Evolutionary conservation across 345 rosid genomes (phyloP).

Genomic region (Clausena lansium): DNA sequence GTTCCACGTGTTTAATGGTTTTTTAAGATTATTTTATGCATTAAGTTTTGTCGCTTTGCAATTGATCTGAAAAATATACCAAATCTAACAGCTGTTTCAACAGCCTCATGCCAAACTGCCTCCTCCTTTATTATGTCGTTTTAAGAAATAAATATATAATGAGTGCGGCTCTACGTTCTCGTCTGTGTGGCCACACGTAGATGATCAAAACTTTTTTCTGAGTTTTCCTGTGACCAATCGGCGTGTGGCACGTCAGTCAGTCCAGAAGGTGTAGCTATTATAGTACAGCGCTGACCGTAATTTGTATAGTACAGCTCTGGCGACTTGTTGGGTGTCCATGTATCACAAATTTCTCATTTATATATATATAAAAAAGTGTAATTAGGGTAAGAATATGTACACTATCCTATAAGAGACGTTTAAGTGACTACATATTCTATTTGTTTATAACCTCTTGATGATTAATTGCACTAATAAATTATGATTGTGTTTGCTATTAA

Average conservation of each 20-base stretch:
- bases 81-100: slow-evolving; percentile 5
- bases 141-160: too few relatives aligned
- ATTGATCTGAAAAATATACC: background rate
- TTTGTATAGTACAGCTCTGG: too few relatives aligned
- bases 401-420: too few relatives aligned
- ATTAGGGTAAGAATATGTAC: too few relatives aligned
- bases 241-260: background rate
- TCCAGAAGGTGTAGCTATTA: background rate
- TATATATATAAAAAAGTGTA: too few relatives aligned
- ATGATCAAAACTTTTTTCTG: background rate
- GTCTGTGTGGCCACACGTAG: background rate
- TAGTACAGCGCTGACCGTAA: slow-evolving; percentile 1
- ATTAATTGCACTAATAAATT: too few relatives aligned
- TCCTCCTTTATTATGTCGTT: background rate
- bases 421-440: too few relatives aligned
- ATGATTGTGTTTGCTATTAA: too few relatives aligned
- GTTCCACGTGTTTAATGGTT: background rate
- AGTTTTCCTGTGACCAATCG: background rate
- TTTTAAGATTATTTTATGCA: background rate
- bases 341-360: background rate
- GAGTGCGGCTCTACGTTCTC: too few relatives aligned
- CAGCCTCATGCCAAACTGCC: background rate
- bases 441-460: too few relatives aligned
- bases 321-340: background rate
- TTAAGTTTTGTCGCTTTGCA: background rate